Percentiles rank a stretch among this genome's conserved stretches.
These are phyloP conservation scores for Linnemannia schmuckeri DNA, from an alignment of 192 early-diverging fungal genomes.

Conservation along the genomic window DNA sequence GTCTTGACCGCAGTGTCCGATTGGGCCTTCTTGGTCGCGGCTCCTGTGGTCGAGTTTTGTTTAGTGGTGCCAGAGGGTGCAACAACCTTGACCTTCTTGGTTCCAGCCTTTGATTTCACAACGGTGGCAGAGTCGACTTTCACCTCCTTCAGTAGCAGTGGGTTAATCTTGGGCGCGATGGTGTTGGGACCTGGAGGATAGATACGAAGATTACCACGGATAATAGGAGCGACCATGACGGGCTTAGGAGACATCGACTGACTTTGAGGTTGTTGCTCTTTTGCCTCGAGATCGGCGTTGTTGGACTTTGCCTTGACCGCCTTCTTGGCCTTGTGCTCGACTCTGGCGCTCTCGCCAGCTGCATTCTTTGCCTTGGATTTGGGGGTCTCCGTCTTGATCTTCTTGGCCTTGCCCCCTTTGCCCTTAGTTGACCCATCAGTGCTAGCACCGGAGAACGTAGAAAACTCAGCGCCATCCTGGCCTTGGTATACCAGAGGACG, in stretches of 20 bases:
- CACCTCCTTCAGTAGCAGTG: conserved; percentile 7
- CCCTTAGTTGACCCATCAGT: not conserved
- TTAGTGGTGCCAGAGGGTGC: not conserved
- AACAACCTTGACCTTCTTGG: conserved; percentile 13
- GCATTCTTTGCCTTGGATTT: conserved; percentile 24
- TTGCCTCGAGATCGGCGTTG: not conserved
- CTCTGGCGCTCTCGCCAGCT: not conserved
- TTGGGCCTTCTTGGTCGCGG: not conserved
- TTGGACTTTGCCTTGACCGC: conserved; percentile 3
- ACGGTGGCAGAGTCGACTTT: not conserved
- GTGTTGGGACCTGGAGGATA: conserved; percentile 49
- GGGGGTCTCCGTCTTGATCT: conserved; percentile 24
- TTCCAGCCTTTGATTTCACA: not conserved
- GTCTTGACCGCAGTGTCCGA: not conserved
- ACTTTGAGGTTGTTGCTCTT: not conserved
- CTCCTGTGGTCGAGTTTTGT: not conserved
- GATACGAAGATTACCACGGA: conserved; percentile 54
- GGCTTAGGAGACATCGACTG: conserved; percentile 14
- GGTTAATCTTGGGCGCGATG: conserved; percentile 21
- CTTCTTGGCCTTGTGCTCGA: conserved; percentile 12
- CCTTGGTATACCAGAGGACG: conserved; percentile 7
- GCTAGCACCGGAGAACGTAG: not conserved
- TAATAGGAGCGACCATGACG: conserved; percentile 29
- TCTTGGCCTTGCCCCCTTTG: conserved; percentile 32
- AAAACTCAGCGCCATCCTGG: not conserved